Conservation (phyloP, 805 yeast genomes). For the Schwanniomyces occidentalis region DNA sequence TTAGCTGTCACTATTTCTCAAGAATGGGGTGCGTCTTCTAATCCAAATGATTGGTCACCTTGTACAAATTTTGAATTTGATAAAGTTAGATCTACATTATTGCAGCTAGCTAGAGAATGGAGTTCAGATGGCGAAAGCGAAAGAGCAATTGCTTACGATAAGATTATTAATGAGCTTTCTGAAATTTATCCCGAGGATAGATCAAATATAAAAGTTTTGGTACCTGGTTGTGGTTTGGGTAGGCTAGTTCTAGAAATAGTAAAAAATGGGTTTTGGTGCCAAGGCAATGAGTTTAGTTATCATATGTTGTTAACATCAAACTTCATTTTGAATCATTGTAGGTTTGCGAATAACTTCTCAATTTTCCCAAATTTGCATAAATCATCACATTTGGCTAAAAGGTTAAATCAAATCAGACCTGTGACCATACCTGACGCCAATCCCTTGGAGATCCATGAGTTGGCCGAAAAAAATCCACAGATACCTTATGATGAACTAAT, state of each 20-base stretch:
- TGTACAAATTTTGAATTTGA: conserved; percentile 48
- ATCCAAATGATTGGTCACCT: conserved; percentile 42
- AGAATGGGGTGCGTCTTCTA: conserved; percentile 50
- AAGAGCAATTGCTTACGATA: conserved; percentile 38
- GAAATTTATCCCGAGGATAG: conserved; percentile 39
- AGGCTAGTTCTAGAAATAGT: conserved; percentile 58
- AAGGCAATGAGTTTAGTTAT: conserved; percentile 67
- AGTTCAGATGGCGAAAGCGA: conserved; percentile 51
- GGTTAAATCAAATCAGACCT: conserved; percentile 51
- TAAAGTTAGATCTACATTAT: conserved; percentile 56
- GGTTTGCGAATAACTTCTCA: conserved; percentile 36
- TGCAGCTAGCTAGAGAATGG: conserved; percentile 67
- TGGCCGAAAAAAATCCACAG: conserved; percentile 33
- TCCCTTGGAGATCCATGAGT: conserved; percentile 35
- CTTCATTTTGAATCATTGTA: conserved; percentile 51
- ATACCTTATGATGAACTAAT: conserved; percentile 52
- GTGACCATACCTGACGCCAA: conserved; percentile 54
- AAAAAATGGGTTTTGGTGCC: conserved; percentile 55
- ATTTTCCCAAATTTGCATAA: conserved; percentile 59
- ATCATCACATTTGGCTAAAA: conserved; percentile 43
- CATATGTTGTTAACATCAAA: conserved; percentile 63
- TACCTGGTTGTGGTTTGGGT: conserved; percentile 69
- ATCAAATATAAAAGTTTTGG: conserved; percentile 44
- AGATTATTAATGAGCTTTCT: conserved; percentile 37
- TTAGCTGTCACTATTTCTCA: conserved; percentile 45